Evolutionary conservation across 2,329 filamentous ascomycete species (phyloP).

Genomic region (Cladosporium austrohemisphaericum): DNA sequence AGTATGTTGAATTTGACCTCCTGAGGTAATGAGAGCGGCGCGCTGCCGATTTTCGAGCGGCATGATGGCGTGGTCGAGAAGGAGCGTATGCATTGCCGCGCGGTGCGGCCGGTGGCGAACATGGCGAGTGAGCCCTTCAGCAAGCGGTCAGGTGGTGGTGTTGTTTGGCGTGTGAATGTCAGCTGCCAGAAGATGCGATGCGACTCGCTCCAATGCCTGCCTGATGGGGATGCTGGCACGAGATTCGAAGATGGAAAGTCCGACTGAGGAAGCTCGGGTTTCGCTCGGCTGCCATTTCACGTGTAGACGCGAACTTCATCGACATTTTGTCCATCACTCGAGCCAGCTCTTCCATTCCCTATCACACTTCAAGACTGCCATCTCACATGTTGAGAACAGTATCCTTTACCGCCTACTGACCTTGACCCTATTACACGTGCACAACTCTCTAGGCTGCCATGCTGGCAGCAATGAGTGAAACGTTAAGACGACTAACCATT

Average conservation of each 20-base stretch:
- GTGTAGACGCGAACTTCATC: constrained; percentile 8
- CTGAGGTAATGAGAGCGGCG: constrained; percentile 74
- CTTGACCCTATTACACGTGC: constrained; percentile 2
- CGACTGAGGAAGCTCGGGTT: not conserved
- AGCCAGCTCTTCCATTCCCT: not conserved
- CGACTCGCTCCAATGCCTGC: too few species aligned
- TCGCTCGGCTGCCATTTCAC: not conserved
- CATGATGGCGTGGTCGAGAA: constrained; percentile 52
- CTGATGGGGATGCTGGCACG: too few species aligned
- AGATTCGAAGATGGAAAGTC: too few species aligned
- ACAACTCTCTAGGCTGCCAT: not conserved
- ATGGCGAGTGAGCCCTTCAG: not conserved
- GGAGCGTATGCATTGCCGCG: constrained; percentile 7
- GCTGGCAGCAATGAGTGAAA: not conserved
- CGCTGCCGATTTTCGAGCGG: constrained; percentile 80
- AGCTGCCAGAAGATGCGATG: too few species aligned
- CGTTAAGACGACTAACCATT: not conserved
- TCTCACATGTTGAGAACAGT: constrained; percentile 13
- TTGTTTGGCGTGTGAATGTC: not conserved
- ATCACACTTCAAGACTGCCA: not conserved
- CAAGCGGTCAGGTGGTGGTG: not conserved
- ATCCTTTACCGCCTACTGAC: not conserved
- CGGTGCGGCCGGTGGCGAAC: constrained; percentile 10
- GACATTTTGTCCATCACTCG: not conserved
- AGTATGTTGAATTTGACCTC: constrained; percentile 68